Evolutionary conservation across 345 rosid species (phyloP), one percentile per base, ranked within the genome.

Genomic region (Noccaea caerulescens): DNA sequence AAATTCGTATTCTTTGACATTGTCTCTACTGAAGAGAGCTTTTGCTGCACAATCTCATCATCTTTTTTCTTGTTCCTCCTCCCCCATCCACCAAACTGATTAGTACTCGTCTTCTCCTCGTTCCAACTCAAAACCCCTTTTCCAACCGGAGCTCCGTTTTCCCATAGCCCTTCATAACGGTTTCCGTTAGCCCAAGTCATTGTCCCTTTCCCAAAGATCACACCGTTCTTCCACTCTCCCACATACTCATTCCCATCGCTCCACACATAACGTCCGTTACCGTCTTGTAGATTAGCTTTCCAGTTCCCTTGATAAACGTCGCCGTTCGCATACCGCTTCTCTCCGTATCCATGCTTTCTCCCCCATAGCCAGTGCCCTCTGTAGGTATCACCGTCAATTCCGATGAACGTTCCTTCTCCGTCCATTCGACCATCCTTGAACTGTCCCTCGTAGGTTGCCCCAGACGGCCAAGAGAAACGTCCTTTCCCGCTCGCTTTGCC

Each of bases 401-500:
- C 90, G 1, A 84, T 82, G 61, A 85, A 89, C 0, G 86, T 84
- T 20, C 90, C 96, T 7, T 52, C 62, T 0, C 96, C 92, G 18
- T 84, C 85, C 92, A 87, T 87, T 12, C 79, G 73, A 13, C 96
- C 96, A 13, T 76, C 79, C 68, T 68, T 82, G 79, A 87, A 89
- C 13, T 83, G 81, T 6, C 96, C 96, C 72, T 89, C 88, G 54
- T 84, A 89, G 3, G 85, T 83, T 0, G 96, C 92, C 2, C 92
- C 92, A 0, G 92, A 84, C 0, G 96, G 90, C 96, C 96, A 87
- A 1, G 90, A 82, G 71, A 87, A 89, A 63, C 82, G 79, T 2
- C 96, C 96, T 25, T 72, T 77, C 6, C 96, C 92, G 11, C 71
- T 69, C 16, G 88, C 84, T 69, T 66, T 85, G 13, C 92, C 92